These are phyloP conservation scores for Daldinia eschscholtzii DNA, from an alignment of 2,329 filamentous ascomycete genomes.

Conservation along the genomic window DNA sequence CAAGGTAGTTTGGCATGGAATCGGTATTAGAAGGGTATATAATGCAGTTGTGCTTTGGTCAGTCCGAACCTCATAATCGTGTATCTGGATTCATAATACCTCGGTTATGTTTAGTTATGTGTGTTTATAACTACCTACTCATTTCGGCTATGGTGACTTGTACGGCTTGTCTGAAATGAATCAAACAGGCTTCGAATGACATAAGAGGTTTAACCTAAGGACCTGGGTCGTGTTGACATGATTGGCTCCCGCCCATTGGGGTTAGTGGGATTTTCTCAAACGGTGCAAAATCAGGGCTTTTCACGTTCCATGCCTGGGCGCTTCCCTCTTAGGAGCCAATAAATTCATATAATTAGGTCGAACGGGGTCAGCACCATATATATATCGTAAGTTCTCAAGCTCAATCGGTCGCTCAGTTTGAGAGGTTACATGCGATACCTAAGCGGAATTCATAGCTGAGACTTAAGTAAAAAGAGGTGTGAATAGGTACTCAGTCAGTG, in stretches of 20 bases:
- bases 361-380: neutral
- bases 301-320: neutral
- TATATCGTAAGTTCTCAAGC: neutral
- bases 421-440: neutral
- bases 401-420: neutral
- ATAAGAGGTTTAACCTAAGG: constrained; percentile 22
- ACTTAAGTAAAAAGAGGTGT: neutral
- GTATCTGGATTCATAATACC: constrained; percentile 8
- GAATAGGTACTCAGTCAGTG: neutral
- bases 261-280: constrained; percentile 27
- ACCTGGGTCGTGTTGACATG: constrained; percentile 12
- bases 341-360: constrained; percentile 3
- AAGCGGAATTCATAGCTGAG: neutral
- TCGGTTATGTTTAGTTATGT: neutral
- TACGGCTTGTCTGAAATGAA: neutral
- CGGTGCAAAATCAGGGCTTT: constrained; percentile 8
- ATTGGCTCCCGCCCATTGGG: constrained; percentile 35
- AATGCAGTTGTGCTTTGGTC: constrained; percentile 11
- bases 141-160: neutral
- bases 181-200: constrained; percentile 14
- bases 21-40: constrained; percentile 25
- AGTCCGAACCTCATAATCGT: neutral
- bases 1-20: constrained; percentile 19
- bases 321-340: constrained; percentile 2
- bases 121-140: neutral